Conservation (phyloP, 192 early-diverging fungal genomes). For the Mortierella antarctica region DNA sequence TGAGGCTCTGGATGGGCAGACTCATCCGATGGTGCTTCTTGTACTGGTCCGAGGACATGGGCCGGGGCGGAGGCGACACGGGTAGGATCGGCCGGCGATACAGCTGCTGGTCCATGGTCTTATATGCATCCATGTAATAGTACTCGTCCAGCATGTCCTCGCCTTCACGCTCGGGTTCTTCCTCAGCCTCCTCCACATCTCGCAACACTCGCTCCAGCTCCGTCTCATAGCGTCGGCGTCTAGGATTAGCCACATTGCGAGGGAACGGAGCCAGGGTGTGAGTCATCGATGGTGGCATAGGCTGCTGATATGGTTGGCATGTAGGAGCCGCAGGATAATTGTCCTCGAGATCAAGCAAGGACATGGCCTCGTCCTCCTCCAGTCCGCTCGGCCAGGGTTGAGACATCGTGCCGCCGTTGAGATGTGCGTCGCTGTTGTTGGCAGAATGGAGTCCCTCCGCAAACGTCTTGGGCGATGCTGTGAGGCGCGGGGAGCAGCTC, state of each 20-base stretch:
- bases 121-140: constrained; percentile 50
- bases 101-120: constrained; percentile 47
- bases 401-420: neutral
- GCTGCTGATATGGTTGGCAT: neutral
- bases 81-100: constrained; percentile 31
- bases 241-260: too few species aligned
- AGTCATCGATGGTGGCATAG: neutral
- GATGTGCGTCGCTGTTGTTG: neutral
- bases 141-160: constrained; percentile 39
- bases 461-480: neutral
- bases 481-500: too few species aligned
- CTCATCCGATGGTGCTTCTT: constrained; percentile 45
- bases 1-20: constrained; percentile 29
- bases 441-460: constrained; percentile 3
- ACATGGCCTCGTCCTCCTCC: constrained; percentile 29
- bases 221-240: neutral
- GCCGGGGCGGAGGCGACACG: constrained; percentile 7
- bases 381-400: neutral
- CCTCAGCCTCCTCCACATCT: constrained; percentile 23
- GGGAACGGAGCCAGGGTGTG: too few species aligned
- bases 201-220: constrained; percentile 18
- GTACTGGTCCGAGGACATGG: constrained; percentile 42
- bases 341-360: constrained; percentile 18
- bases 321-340: neutral
- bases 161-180: constrained; percentile 33